Evolutionary conservation across 192 early-diverging fungal species (phyloP).

Genomic region (Radiomyces spectabilis): DNA sequence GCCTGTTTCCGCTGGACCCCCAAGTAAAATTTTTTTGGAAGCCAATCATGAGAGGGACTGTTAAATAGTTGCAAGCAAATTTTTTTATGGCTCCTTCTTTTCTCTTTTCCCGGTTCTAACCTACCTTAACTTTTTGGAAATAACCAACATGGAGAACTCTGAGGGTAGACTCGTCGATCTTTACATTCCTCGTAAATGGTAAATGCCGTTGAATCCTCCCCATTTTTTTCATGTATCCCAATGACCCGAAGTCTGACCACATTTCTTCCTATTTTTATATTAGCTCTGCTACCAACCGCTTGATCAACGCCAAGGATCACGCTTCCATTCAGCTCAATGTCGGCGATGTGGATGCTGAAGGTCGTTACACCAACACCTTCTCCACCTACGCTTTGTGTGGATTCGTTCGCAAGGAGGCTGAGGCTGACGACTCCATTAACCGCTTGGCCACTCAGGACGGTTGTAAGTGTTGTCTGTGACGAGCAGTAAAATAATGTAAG

Average conservation of each 20-base stretch:
- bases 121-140: not conserved
- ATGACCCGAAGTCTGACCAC: too few relatives aligned
- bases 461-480: conserved; percentile 27
- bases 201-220: conserved; percentile 16
- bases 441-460: conserved; percentile 72
- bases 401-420: conserved; percentile 77
- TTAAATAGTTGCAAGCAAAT: too few relatives aligned
- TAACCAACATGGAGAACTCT: conserved; percentile 23
- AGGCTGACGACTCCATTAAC: conserved; percentile 94
- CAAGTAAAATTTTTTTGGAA: too few relatives aligned
- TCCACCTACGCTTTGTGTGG: conserved; percentile 85
- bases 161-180: conserved; percentile 55
- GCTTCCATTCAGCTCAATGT: conserved; percentile 94
- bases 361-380: conserved; percentile 59
- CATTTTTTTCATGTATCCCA: too few relatives aligned
- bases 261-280: conserved; percentile 3
- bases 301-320: conserved; percentile 96
- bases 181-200: conserved; percentile 91
- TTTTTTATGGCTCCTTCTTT: conserved; percentile 4
- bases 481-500: not conserved
- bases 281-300: conserved; percentile 91
- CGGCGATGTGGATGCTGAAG: conserved; percentile 77
- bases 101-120: not conserved
- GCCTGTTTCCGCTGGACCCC: too few relatives aligned
- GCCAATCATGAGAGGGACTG: too few relatives aligned